Percentiles rank a stretch among this genome's conserved stretches.
Evolutionary conservation across 179 eudicot species (phyloP).

Genomic region (Sideroxylon spinosum): DNA sequence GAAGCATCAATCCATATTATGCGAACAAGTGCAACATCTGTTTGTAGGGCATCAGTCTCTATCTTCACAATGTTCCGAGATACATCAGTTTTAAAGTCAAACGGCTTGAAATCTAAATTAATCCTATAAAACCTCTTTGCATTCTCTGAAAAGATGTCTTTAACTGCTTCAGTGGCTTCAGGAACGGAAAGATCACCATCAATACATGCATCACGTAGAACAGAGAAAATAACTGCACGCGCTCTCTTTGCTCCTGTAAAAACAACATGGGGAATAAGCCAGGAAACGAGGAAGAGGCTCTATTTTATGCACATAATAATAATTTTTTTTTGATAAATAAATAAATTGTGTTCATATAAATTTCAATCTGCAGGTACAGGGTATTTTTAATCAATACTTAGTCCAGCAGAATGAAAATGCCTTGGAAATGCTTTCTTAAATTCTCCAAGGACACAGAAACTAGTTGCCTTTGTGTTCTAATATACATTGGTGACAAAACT

Average conservation of each 20-base stretch:
- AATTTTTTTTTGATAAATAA: no score
- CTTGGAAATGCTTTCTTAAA: conserved; percentile 10
- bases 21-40: conserved; percentile 56
- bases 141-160: conserved; percentile 74
- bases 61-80: conserved; percentile 24
- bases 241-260: conserved; percentile 77
- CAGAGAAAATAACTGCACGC: conserved; percentile 82
- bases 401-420: not conserved
- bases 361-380: not conserved
- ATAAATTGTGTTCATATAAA: not conserved
- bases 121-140: conserved; percentile 69
- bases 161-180: conserved; percentile 83
- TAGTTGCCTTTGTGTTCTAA: not conserved
- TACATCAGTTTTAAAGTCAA: conserved; percentile 17
- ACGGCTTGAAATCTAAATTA: conserved; percentile 23
- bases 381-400: not conserved
- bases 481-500: not conserved
- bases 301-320: not conserved
- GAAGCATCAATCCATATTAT: conserved; percentile 86
- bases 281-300: not conserved
- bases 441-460: not conserved
- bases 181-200: conserved; percentile 82
- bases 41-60: conserved; percentile 29
- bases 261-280: conserved; percentile 5
- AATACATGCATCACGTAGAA: conserved; percentile 70